These are phyloP conservation scores for Amylostereum areolatum DNA, from an alignment of 1,284 basidiomycete genomes.

Conservation along the genomic window DNA sequence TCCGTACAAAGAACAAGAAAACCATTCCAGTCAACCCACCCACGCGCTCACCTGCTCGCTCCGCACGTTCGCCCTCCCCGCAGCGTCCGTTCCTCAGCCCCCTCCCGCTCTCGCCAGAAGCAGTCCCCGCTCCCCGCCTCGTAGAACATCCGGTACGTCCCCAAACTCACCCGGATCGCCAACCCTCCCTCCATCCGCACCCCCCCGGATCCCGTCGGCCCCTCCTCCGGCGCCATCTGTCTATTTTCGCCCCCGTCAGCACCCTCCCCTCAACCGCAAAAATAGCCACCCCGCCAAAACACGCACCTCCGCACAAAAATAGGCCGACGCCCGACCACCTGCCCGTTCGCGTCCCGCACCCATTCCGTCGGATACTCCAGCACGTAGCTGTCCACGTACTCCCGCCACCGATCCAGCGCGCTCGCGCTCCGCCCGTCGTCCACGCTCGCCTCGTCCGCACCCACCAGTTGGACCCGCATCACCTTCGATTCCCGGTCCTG, in stretches of 20 bases:
- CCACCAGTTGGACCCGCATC: conserved; percentile 76
- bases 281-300: conserved; percentile 4
- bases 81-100: conserved; percentile 34
- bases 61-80: conserved; percentile 32
- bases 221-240: conserved; percentile 25
- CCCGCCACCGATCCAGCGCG: conserved; percentile 63
- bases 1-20: background rate
- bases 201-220: conserved; percentile 21
- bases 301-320: conserved; percentile 45
- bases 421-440: conserved; percentile 41
- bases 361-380: conserved; percentile 69
- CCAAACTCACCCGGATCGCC: conserved; percentile 57
- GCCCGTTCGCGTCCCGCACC: conserved; percentile 40
- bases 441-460: conserved; percentile 74
- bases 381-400: conserved; percentile 86
- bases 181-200: conserved; percentile 27
- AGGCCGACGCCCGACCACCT: conserved; percentile 11
- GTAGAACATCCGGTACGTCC: conserved; percentile 73
- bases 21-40: conserved; percentile 29
- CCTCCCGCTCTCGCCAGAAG: conserved; percentile 31
- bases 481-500: conserved; percentile 60
- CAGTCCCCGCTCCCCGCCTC: conserved; percentile 57
- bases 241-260: conserved; percentile 29
- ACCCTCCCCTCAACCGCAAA: conserved; percentile 13
- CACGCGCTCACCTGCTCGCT: conserved; percentile 47